Evolutionary conservation across 345 rosid genomes (phyloP), one percentile per base, ranked within the genome.

Genomic region (Aethionema arabicum): DNA sequence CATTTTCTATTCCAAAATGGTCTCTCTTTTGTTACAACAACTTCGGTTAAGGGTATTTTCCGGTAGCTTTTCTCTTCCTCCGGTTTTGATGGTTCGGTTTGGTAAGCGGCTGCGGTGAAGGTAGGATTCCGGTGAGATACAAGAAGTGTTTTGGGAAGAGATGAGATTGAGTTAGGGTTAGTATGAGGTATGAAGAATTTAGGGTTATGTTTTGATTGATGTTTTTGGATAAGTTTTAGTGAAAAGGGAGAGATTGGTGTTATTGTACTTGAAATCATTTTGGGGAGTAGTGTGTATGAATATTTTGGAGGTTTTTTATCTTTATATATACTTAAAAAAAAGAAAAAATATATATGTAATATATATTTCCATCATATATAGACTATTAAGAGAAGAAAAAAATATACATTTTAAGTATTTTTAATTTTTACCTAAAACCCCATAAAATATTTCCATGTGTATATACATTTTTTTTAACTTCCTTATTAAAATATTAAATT

Each of bases 1-100:
- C 90, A 83, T 11, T 68, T 68, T 71, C 89, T 78, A 10, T 64
- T 69, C 65, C 60, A 61, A 55, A 73, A 76, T 7, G 33, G 32
- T 65, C 76, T 80, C 65, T 55, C 68, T 32, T 76, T 68, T 68
- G 67, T 72, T 63, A 82, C 81, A 73, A 61, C 8, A 16, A 4
- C 68, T 33, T 52, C 68, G 2, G 33, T 6, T 10, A 40, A 13
- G 11, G 35, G 13, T 47, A 27, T 9, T 9, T 49, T 13, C 36
- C 7, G 57, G 47, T 13, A 12, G 47, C n/a, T 62, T 39, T 62
- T 30, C 33, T 31, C 62, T 11, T 63, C 62, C 16, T 63, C 35
- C 14, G 32, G 13, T 31, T 11, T n/a, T 30, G 33, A 2, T 21
- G 27, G 27, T 21, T 21, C 27, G 27, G 27, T 29, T 52, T 6